Percentiles rank a stretch among this genome's conserved stretches.
These are phyloP conservation scores for Paracorniculantispora psalliotae DNA, from an alignment of 2,329 filamentous ascomycete species.

Conservation along the genomic window DNA sequence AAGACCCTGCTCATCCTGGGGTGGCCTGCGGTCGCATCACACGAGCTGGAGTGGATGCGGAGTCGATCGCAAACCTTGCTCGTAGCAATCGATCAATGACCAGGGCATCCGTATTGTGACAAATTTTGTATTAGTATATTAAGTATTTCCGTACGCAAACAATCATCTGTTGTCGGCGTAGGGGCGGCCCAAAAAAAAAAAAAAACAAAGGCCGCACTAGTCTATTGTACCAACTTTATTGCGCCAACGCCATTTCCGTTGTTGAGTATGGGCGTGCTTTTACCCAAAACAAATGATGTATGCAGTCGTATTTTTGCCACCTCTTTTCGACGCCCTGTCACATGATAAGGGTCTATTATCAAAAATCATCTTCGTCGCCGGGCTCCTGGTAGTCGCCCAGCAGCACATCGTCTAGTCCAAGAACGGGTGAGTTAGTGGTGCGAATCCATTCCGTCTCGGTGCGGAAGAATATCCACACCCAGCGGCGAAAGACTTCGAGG, in stretches of 20 bases:
- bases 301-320: neutral
- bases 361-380: slow-evolving; percentile 37
- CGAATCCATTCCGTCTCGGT: slow-evolving; percentile 90
- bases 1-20: neutral
- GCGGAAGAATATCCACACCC: slow-evolving; percentile 96
- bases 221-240: neutral
- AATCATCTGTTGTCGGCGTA: neutral
- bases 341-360: neutral
- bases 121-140: neutral
- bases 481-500: slow-evolving; percentile 80
- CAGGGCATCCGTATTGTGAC: neutral
- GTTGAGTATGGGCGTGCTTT: neutral
- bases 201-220: neutral
- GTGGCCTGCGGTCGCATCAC: neutral
- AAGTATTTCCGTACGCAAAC: neutral
- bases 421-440: slow-evolving; percentile 43
- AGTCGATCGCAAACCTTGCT: neutral
- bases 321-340: neutral
- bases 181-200: neutral
- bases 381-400: slow-evolving; percentile 67
- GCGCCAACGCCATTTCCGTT: neutral
- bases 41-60: neutral
- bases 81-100: neutral
- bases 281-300: neutral
- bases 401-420: slow-evolving; percentile 65